Evolutionary conservation across 2,329 filamentous ascomycete species (phyloP).

Genomic region (Parastagonospora avenae): DNA sequence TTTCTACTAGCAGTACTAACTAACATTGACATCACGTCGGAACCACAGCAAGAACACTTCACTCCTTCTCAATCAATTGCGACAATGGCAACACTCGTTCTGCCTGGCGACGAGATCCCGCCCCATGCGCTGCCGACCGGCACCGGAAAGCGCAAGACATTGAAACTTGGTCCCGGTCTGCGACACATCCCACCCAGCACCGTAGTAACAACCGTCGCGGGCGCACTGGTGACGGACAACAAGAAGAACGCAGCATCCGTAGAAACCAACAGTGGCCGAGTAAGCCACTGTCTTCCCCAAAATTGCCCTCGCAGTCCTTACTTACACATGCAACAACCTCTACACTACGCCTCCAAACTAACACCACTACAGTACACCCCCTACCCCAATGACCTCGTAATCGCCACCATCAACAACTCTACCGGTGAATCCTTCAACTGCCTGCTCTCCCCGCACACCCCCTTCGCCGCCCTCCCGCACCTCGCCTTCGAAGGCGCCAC

Average conservation of each 20-base stretch:
- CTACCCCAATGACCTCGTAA: conserved; percentile 80
- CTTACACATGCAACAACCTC: conserved; percentile 27
- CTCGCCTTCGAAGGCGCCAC: conserved; percentile 92
- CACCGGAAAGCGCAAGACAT: conserved; percentile 64
- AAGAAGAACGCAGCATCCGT: conserved; percentile 80
- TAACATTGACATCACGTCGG: conserved; percentile 15
- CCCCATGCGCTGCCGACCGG: conserved; percentile 69
- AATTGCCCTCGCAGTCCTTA: no score
- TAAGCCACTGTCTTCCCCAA: conserved; percentile 47
- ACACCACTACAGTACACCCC: conserved; percentile 71
- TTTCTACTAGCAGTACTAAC: conserved; percentile 1
- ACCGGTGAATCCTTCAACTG: conserved; percentile 80
- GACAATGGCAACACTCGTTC: conserved; percentile 63
- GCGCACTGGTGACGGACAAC: conserved; percentile 69
- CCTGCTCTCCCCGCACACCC: conserved; percentile 68
- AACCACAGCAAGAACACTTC: neutral
- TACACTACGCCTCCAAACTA: conserved; percentile 30
- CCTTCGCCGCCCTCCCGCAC: conserved; percentile 75
- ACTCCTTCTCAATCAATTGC: conserved; percentile 57
- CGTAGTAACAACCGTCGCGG: conserved; percentile 71
- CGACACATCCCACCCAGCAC: conserved; percentile 79
- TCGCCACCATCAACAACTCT: conserved; percentile 81
- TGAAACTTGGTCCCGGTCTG: conserved; percentile 84
- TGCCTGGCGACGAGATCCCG: conserved; percentile 81
- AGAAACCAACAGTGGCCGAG: conserved; percentile 72